phyloP scores from a whole-genome alignment of 2,329 filamentous ascomycete species.

The Arthrobotrys sphaeroides region DNA sequence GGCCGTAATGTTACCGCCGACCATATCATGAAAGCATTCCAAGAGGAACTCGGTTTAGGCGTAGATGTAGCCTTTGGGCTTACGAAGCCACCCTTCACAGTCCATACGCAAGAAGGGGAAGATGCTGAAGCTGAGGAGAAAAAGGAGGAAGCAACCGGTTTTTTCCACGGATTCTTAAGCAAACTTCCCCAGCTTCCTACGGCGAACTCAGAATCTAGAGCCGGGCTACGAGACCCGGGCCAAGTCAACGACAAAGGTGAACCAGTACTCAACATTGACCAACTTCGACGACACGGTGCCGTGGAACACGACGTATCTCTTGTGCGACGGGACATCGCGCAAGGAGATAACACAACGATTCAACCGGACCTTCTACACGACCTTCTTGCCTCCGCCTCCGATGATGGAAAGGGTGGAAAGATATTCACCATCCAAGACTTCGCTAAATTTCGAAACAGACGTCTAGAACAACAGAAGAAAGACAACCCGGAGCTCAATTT shows the following conservation, averaged over 20 bases:
- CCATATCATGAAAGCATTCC: conserved; percentile 23
- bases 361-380: conserved; percentile 57
- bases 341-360: conserved; percentile 58
- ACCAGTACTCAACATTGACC: conserved; percentile 58
- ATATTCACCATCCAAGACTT: conserved; percentile 54
- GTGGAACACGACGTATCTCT: conserved; percentile 61
- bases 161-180: conserved; percentile 33
- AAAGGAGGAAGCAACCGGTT: conserved; percentile 10
- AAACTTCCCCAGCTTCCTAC: conserved; percentile 34
- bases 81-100: conserved; percentile 26
- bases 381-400: conserved; percentile 54
- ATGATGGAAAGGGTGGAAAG: conserved; percentile 51
- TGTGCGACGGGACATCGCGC: conserved; percentile 56
- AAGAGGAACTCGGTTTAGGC: conserved; percentile 38
- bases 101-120: conserved; percentile 14
- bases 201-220: conserved; percentile 10
- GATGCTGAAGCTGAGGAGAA: neutral
- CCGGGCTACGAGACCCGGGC: conserved; percentile 35
- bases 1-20: conserved; percentile 37
- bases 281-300: conserved; percentile 59
- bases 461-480: conserved; percentile 20
- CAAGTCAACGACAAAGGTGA: conserved; percentile 53
- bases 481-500: conserved; percentile 46
- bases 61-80: conserved; percentile 26
- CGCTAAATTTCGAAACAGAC: conserved; percentile 33